Evolutionary conservation across 140 eudicot genomes (phyloP).

Genomic region (Stevia rebaudiana): DNA sequence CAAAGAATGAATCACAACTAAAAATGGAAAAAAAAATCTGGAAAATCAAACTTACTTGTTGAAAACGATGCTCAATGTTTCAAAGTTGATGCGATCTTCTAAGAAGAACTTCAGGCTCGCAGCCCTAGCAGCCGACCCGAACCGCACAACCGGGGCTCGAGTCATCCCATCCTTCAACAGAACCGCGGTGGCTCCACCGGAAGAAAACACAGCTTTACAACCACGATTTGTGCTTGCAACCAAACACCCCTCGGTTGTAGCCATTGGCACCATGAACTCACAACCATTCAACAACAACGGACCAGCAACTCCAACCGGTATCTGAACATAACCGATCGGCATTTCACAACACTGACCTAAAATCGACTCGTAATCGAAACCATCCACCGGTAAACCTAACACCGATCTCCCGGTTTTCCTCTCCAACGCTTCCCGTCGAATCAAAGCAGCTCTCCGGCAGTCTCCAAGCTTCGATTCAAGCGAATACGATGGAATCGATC

Average conservation of each 20-base stretch:
- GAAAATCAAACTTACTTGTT: no score
- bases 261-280: slow-evolving; percentile 52
- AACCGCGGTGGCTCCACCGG: slow-evolving; percentile 52
- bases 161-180: slow-evolving; percentile 67
- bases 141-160: slow-evolving; percentile 77
- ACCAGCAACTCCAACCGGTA: slow-evolving; percentile 72
- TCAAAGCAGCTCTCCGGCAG: slow-evolving; percentile 54
- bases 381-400: slow-evolving; percentile 42
- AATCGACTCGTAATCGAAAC: slow-evolving; percentile 47
- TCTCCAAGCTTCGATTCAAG: slow-evolving; percentile 56
- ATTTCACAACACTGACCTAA: slow-evolving; percentile 71
- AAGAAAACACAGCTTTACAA: slow-evolving; percentile 42
- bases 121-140: slow-evolving; percentile 55
- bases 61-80: slow-evolving; percentile 47
- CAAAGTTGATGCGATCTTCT: slow-evolving; percentile 56
- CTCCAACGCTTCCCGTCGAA: slow-evolving; percentile 69
- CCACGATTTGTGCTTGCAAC: slow-evolving; percentile 57
- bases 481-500: slow-evolving; percentile 51
- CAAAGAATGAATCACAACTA: neutral
- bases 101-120: slow-evolving; percentile 52
- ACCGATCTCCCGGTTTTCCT: slow-evolving; percentile 41
- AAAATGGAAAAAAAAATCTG: neutral
- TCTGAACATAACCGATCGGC: slow-evolving; percentile 66
- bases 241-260: slow-evolving; percentile 60
- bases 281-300: slow-evolving; percentile 52